phyloP scores from a whole-genome alignment of 129 eudicot genomes.

The Artemisia tridentata region DNA sequence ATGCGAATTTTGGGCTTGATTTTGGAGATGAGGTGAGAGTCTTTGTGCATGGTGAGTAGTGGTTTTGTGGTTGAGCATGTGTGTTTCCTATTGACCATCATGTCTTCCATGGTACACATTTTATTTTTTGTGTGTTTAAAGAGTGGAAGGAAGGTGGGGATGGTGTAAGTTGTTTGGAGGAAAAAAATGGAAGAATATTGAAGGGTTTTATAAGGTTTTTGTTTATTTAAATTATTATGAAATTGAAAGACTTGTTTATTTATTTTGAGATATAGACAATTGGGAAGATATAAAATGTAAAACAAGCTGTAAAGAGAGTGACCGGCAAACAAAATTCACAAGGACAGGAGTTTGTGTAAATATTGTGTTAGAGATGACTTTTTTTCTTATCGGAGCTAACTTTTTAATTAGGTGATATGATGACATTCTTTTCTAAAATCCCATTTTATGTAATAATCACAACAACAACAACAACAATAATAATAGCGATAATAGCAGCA shows the following conservation, averaged over 20 bases:
- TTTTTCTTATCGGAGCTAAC: too few relatives aligned
- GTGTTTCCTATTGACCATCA: slow-evolving; percentile 54
- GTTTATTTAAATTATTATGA: slow-evolving; percentile 12
- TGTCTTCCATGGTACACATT: slow-evolving; percentile 55
- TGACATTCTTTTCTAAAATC: too few relatives aligned
- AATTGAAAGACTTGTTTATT: slow-evolving; percentile 23
- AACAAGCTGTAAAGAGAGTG: slow-evolving; percentile 53
- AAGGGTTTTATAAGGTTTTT: slow-evolving; percentile 37
- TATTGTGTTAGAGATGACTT: background rate
- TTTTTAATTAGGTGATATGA: too few relatives aligned
- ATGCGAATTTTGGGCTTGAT: slow-evolving; percentile 83
- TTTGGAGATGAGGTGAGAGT: slow-evolving; percentile 69
- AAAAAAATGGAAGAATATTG: slow-evolving; percentile 33
- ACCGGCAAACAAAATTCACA: slow-evolving; percentile 43
- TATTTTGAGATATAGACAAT: slow-evolving; percentile 35
- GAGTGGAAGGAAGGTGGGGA: slow-evolving; percentile 34
- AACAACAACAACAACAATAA: too few relatives aligned
- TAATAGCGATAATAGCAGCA: too few relatives aligned
- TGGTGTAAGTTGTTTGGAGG: slow-evolving; percentile 32
- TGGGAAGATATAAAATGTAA: slow-evolving; percentile 34
- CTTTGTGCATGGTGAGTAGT: slow-evolving; percentile 55
- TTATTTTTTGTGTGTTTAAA: slow-evolving; percentile 11
- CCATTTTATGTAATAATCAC: too few relatives aligned
- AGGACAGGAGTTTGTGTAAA: slow-evolving; percentile 4
- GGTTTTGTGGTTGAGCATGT: slow-evolving; percentile 36